Evolutionary conservation across 2,329 filamentous ascomycete species (phyloP).

Genomic region (Microcera coccophila): DNA sequence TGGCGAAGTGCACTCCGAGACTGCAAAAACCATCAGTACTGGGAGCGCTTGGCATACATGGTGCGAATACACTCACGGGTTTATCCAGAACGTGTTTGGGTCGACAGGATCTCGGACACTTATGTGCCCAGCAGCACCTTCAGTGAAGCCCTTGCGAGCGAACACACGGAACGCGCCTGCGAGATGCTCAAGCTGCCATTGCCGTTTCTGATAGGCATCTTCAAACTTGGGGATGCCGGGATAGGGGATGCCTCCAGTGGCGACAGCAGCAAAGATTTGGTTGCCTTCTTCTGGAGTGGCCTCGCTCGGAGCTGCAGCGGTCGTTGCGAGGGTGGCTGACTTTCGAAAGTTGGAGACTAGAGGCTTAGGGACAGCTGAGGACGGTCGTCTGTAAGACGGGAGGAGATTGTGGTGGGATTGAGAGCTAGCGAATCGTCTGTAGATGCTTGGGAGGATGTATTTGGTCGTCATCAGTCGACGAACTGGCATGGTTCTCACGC

Average conservation of each 20-base stretch:
- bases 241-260: constrained; percentile 32
- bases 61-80: constrained; percentile 50
- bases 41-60: not conserved
- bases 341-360: not conserved
- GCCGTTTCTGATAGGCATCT: constrained; percentile 39
- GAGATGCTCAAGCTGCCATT: constrained; percentile 40
- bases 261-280: constrained; percentile 24
- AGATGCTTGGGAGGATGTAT: constrained; percentile 12
- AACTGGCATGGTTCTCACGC: constrained; percentile 10
- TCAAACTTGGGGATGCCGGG: constrained; percentile 55
- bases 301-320: constrained; percentile 11
- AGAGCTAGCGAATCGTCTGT: not conserved
- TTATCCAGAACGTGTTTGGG: constrained; percentile 61
- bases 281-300: constrained; percentile 11
- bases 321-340: constrained; percentile 19
- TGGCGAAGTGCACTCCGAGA: constrained; percentile 56
- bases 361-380: constrained; percentile 2
- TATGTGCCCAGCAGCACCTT: constrained; percentile 64
- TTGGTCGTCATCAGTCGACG: constrained; percentile 7
- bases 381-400: constrained; percentile 3
- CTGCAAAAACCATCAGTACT: constrained; percentile 7
- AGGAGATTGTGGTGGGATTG: constrained; percentile 2
- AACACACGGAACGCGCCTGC: constrained; percentile 47
- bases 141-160: constrained; percentile 47
- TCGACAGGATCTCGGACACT: constrained; percentile 59